Evolutionary conservation across 31 red algal genomes (phyloP), one percentile per base, ranked within the genome.

Genomic region (Odonthalia washingtoniensis): DNA sequence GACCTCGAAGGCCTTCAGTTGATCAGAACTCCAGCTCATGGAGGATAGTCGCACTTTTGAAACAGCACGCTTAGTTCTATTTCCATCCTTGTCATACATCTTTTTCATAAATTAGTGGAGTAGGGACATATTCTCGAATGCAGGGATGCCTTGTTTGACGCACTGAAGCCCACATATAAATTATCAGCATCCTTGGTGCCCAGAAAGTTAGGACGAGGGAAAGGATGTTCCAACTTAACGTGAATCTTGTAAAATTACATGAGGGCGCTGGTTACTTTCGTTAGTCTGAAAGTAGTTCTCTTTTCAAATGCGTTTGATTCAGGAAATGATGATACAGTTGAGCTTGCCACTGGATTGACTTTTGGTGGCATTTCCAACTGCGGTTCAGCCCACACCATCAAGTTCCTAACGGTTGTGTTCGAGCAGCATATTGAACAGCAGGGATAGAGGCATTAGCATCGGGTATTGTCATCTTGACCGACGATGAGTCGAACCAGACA

Each of bases 331-430:
- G 21, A 72, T 17, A 12, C 67, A 30, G 67, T 32, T 72, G 18
- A 72, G 21, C 16, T 17, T 32, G 12, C 67, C 67, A 30, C 67
- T 30, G 16, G 21, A 12, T 12, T 17, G 12, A 17, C 17, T 12
- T 12, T 16, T 72, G 12, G 67, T 72, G 12, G 30, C 12, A 32
- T 72, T 72, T 32, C 67, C 30, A 12, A 72, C 67, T 12, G 16
- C 21, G 67, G 67, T 12, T 12, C 67, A 72, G 67, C 32, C 67
- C 12, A 30, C 30, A 72, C 67, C 67, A 32, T 72, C 67, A 32
- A 30, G 67, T 12, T 12, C 12, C 67, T 16, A 16, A 12, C 67
- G 67, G 67, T 72, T 72, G 21, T 72, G 16, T 27, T 72, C 67
- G 16, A 72, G 67, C 12, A 72, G 67, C 16, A 30, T 72, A 27